Evolutionary conservation across 2,329 filamentous ascomycete genomes (phyloP).

Genomic region (Emergomyces orientalis): DNA sequence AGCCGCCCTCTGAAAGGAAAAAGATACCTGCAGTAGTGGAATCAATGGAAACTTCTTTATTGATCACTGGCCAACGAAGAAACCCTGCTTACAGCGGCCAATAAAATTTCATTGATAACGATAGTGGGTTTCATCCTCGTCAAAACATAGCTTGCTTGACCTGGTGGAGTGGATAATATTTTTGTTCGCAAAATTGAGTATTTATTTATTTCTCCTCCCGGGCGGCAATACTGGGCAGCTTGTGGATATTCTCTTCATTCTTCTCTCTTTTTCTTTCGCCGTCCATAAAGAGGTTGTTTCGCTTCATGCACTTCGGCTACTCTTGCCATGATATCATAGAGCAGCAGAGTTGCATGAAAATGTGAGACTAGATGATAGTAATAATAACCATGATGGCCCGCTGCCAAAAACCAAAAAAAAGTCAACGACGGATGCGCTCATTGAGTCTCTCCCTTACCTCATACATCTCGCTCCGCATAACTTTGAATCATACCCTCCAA

Average conservation of each 20-base stretch:
- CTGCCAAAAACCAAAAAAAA: too few species aligned
- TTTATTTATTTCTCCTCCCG: background rate
- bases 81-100: background rate
- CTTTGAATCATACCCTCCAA: constrained; percentile 75
- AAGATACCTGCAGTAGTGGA: too few species aligned
- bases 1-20: too few species aligned
- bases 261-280: background rate
- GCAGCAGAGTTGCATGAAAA: background rate
- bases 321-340: background rate
- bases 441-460: constrained; percentile 6
- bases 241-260: background rate
- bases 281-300: background rate
- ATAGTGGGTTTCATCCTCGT: background rate
- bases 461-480: constrained; percentile 54
- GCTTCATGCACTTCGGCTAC: background rate
- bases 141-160: background rate
- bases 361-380: background rate
- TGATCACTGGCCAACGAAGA: too few species aligned
- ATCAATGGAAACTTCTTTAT: too few species aligned
- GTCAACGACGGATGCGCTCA: background rate
- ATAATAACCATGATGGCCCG: background rate
- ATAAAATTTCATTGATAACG: background rate
- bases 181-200: constrained; percentile 3
- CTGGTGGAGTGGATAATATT: background rate
- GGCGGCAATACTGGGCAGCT: background rate